phyloP scores from a whole-genome alignment of 2,329 filamentous ascomycete genomes.

The Lithohypha guttulata region DNA sequence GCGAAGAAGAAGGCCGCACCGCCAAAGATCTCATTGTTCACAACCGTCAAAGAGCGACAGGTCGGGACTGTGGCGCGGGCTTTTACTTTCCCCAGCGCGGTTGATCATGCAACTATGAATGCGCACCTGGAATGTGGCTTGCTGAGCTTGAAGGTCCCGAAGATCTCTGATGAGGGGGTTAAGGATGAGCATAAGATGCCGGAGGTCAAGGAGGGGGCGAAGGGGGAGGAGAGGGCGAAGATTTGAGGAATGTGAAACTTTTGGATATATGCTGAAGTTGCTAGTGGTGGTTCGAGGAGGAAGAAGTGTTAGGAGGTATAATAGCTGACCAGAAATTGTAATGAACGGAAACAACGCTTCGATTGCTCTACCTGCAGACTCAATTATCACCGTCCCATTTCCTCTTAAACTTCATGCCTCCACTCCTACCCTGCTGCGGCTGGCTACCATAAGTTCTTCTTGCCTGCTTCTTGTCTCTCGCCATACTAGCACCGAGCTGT shows the following conservation, averaged over 20 bases:
- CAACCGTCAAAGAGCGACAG: slow-evolving; percentile 16
- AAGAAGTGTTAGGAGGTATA: too few relatives aligned
- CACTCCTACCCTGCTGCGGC: slow-evolving; percentile 44
- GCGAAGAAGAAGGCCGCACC: background rate
- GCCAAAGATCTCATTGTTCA: slow-evolving; percentile 7
- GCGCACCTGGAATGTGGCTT: slow-evolving; percentile 19
- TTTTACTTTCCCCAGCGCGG: slow-evolving; percentile 19
- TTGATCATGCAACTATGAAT: slow-evolving; percentile 18
- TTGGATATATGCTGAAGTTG: too few relatives aligned
- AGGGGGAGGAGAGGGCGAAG: too few relatives aligned
- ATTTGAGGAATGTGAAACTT: too few relatives aligned
- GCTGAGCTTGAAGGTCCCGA: slow-evolving; percentile 17
- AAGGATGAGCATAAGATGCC: slow-evolving; percentile 11
- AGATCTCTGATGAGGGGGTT: slow-evolving; percentile 4
- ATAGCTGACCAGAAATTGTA: too few relatives aligned
- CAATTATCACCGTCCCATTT: slow-evolving; percentile 28
- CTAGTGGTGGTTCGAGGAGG: too few relatives aligned
- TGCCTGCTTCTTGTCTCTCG: slow-evolving; percentile 26
- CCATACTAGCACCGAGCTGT: slow-evolving; percentile 63
- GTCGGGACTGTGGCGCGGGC: slow-evolving; percentile 18
- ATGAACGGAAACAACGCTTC: too few relatives aligned
- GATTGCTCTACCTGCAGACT: too few relatives aligned
- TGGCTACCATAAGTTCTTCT: slow-evolving; percentile 65
- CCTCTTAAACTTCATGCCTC: slow-evolving; percentile 41
- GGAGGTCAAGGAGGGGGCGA: slow-evolving; percentile 6